Evolutionary conservation across 345 rosid species (phyloP).

Genomic region (Rhodamnia rubescens): DNA sequence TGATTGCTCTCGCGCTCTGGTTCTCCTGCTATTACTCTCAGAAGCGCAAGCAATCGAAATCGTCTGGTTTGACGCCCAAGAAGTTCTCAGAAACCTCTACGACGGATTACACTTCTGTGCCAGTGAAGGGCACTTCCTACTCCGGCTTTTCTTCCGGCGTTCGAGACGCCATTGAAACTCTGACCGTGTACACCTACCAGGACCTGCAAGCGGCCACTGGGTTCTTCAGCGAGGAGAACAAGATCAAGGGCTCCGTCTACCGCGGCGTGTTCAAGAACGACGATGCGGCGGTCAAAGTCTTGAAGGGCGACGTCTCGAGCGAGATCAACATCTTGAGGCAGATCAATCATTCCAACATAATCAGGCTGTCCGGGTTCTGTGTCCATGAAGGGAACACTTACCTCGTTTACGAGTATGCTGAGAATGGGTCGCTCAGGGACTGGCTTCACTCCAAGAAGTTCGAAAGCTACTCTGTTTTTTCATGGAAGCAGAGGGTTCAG

Average conservation of each 20-base stretch:
- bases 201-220: slow-evolving; percentile 55
- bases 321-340: slow-evolving; percentile 76
- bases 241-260: slow-evolving; percentile 60
- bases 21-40: slow-evolving; percentile 13
- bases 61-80: background rate
- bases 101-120: slow-evolving; percentile 12
- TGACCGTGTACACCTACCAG: slow-evolving; percentile 48
- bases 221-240: slow-evolving; percentile 41
- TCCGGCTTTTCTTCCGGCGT: slow-evolving; percentile 31
- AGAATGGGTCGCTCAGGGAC: slow-evolving; percentile 57
- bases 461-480: slow-evolving; percentile 6
- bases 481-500: slow-evolving; percentile 86
- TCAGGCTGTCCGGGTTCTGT: slow-evolving; percentile 85
- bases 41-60: background rate
- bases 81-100: slow-evolving; percentile 11
- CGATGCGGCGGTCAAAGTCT: slow-evolving; percentile 63
- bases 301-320: slow-evolving; percentile 67
- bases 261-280: slow-evolving; percentile 60
- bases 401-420: slow-evolving; percentile 70
- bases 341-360: slow-evolving; percentile 67
- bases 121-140: slow-evolving; percentile 11
- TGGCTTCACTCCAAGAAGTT: slow-evolving; percentile 37
- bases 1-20: slow-evolving; percentile 17
- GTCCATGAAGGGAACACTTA: slow-evolving; percentile 60
- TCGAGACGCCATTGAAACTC: slow-evolving; percentile 42